phyloP scores from a whole-genome alignment of 2,329 filamentous ascomycete genomes.

The Metarhizium anisopliae region DNA sequence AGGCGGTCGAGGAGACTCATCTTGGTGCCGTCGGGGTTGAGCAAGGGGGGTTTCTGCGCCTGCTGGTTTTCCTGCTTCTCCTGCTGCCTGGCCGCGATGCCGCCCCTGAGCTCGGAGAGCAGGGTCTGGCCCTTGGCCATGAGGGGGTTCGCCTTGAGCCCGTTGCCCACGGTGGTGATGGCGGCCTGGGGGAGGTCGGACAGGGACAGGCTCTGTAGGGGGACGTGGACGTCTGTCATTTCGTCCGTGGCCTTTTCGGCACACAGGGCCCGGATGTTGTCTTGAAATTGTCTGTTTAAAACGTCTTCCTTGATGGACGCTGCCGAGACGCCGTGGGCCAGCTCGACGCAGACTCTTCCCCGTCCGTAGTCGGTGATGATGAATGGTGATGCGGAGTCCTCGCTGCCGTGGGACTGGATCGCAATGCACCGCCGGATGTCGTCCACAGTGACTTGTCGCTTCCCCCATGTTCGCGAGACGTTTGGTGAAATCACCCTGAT shows the following conservation, averaged over 20 bases:
- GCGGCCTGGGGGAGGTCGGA: slow-evolving; percentile 28
- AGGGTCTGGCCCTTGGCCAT: slow-evolving; percentile 59
- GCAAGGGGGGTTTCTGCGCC: slow-evolving; percentile 13
- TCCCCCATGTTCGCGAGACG: slow-evolving; percentile 63
- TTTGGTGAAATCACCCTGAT: slow-evolving; percentile 51
- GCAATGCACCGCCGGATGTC: slow-evolving; percentile 61
- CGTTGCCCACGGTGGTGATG: slow-evolving; percentile 21
- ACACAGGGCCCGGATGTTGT: slow-evolving; percentile 40
- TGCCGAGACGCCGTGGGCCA: slow-evolving; percentile 28
- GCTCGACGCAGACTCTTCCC: slow-evolving; percentile 50
- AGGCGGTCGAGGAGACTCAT: slow-evolving; percentile 70
- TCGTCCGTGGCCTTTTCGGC: slow-evolving; percentile 20
- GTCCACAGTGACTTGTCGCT: slow-evolving; percentile 53
- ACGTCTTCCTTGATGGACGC: slow-evolving; percentile 38
- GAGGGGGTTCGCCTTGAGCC: slow-evolving; percentile 41
- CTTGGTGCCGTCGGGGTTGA: slow-evolving; percentile 38
- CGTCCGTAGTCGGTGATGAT: slow-evolving; percentile 43
- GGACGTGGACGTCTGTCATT: slow-evolving; percentile 29
- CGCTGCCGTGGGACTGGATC: slow-evolving; percentile 36
- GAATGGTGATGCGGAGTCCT: slow-evolving; percentile 25
- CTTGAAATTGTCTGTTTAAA: slow-evolving; percentile 45
- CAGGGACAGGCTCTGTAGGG: slow-evolving; percentile 47
- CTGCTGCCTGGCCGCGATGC: slow-evolving; percentile 44
- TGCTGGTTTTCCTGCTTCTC: slow-evolving; percentile 21
- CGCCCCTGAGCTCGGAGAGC: slow-evolving; percentile 59